Evolutionary conservation across 805 yeast species (phyloP).

Genomic region (Debaryomyces tyrocola): DNA sequence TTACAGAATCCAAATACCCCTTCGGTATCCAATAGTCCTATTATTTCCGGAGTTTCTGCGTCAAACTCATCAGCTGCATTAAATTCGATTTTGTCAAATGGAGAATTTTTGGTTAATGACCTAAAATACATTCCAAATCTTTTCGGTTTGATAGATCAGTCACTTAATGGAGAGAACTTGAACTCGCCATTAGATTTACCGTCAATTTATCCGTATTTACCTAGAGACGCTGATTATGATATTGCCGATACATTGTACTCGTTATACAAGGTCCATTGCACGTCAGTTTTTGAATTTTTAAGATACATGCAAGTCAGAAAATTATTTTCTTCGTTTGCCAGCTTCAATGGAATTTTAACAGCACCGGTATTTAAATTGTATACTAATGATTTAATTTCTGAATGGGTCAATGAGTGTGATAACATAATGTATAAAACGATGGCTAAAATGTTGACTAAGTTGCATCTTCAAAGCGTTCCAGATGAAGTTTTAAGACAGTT

Average conservation of each 20-base stretch:
- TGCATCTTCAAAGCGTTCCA: conserved; percentile 61
- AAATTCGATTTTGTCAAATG: conserved; percentile 4
- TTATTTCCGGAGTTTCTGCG: conserved; percentile 1
- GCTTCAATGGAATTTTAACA: conserved; percentile 57
- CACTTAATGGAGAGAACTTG: conserved; percentile 12
- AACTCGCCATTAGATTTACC: conserved; percentile 28
- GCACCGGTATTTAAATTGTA: conserved; percentile 62
- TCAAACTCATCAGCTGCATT: conserved; percentile 3
- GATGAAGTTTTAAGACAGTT: conserved; percentile 53
- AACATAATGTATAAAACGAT: conserved; percentile 53
- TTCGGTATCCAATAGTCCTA: conserved; percentile 6
- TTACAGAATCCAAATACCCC: conserved; percentile 4
- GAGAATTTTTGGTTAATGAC: conserved; percentile 10
- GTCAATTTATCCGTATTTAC: conserved; percentile 43
- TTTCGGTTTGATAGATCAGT: conserved; percentile 19
- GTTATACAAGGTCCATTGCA: conserved; percentile 64
- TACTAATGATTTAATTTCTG: conserved; percentile 44
- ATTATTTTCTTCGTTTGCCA: conserved; percentile 51
- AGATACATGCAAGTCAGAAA: conserved; percentile 67
- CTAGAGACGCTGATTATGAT: conserved; percentile 50
- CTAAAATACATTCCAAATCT: conserved; percentile 33
- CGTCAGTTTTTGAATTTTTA: conserved; percentile 61
- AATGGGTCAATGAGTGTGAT: conserved; percentile 75
- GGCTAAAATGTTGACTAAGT: conserved; percentile 60
- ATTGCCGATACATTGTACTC: conserved; percentile 62